Base-by-base conservation (phyloP, 2,329 filamentous ascomycete species). In the Neofusicoccum laricinum region DNA sequence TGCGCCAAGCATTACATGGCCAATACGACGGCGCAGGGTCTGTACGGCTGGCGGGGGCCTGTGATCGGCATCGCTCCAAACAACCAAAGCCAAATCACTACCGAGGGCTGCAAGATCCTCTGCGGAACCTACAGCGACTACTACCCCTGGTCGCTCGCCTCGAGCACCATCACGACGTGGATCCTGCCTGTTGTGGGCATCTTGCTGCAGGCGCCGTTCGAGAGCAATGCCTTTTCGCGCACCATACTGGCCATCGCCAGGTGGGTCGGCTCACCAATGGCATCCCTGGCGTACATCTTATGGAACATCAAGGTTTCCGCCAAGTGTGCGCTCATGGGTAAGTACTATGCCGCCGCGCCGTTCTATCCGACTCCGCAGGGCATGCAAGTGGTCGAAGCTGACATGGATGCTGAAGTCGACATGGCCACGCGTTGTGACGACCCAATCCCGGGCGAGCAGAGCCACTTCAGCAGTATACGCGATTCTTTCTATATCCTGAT, bases 401-500 rank as follows among this genome's bases (percentile, higher is more conserved):
- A 46, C 41, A 34, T 46, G n/a, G 5, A 34, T 4, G 17, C 21
- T 34, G 12, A 30, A 72, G 76, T 77, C 15, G 77, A 78, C 55
- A 76, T 79, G 73, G 71, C 76, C 6, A 70, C 72, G 1, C 65
- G 68, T 12, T 79, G 75, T 55, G 68, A 74, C 17, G 65, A 70
- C 4, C 65, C 51, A 1, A 68, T 71, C 34, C 71, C 70, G 1
- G 68, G 69, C 15, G 67, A 70, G 15, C 66, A 71, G 14, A 73
- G 70, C 14, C 69, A 79, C 15, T 79, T 77, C 65, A 71, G 68
- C 5, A 73, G 73, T 19, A 75, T 80, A 61, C 67, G 79, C 41
- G 80, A 82, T 65, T 80, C 78, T 0, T 76, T 81, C 68, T 81
- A 78, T 61, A 72, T 82, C 15, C 71, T 82, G 17, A 73, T 76